These are phyloP conservation scores for Aegilops longissima DNA, from an alignment of 176 grass and related monocot species.

Conservation along the genomic window DNA sequence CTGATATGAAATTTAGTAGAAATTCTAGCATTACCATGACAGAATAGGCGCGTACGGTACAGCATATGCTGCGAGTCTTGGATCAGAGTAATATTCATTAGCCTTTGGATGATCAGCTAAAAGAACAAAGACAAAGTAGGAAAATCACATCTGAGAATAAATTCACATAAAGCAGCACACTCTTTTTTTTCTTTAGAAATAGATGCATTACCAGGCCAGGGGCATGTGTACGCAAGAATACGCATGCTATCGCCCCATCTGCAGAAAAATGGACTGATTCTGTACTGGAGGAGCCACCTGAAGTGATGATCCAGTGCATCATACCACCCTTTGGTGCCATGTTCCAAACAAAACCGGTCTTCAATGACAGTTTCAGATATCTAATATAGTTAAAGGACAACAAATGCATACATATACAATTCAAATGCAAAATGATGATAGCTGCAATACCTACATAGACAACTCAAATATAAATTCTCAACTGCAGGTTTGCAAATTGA, in stretches of 20 bases:
- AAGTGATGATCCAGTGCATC: conserved; percentile 84
- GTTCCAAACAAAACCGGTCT: conserved; percentile 90
- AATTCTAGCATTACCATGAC: conserved; percentile 60
- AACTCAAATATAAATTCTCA: conserved; percentile 17
- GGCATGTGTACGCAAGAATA: conserved; percentile 93
- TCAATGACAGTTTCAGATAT: conserved; percentile 99
- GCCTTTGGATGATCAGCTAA: conserved; percentile 96
- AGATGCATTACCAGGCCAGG: conserved; percentile 74
- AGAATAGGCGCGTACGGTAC: conserved; percentile 95
- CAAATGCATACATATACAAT: conserved; percentile 2
- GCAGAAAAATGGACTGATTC: conserved; percentile 97
- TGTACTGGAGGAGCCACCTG: conserved; percentile 92
- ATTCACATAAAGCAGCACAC: conserved; percentile 27
- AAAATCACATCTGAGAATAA: conserved; percentile 14
- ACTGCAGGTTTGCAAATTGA: background rate
- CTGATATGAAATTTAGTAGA: conserved; percentile 15
- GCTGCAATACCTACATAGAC: conserved; percentile 21
- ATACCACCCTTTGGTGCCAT: conserved; percentile 93
- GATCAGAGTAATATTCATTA: conserved; percentile 88
- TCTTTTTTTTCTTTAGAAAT: conserved; percentile 9
- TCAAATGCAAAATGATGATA: background rate
- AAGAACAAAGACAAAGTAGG: conserved; percentile 34
- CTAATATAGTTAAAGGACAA: conserved; percentile 60
- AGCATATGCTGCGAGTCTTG: conserved; percentile 97
- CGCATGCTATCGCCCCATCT: conserved; percentile 99